A percentile compares a stretch with the other conserved stretches of the same genome.
These are phyloP conservation scores for Euphorbia tirucalli DNA, from an alignment of 345 rosid genomes.

Conservation along the genomic window DNA sequence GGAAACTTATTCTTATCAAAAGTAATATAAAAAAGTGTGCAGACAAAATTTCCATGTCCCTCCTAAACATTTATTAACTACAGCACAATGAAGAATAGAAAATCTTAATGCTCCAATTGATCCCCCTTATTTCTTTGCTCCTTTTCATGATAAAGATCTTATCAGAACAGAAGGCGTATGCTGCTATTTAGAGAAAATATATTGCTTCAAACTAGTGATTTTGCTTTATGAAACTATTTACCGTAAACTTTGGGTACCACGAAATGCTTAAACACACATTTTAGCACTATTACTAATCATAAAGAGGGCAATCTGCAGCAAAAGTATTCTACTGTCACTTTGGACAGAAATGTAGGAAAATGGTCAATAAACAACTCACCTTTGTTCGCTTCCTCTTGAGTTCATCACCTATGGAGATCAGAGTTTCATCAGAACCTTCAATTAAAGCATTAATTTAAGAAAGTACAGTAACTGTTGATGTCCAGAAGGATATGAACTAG, in stretches of 20 bases:
- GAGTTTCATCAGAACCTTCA: conserved; percentile 10
- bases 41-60: not conserved
- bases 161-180: not conserved
- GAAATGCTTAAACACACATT: not conserved
- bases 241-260: not conserved
- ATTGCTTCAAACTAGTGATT: conserved; percentile 4
- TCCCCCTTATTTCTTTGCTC: not conserved
- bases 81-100: no score
- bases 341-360: conserved; percentile 10
- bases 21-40: not conserved
- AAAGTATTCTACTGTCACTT: not conserved
- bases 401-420: conserved; percentile 46
- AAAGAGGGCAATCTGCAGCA: not conserved
- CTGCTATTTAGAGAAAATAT: not conserved
- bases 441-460: conserved; percentile 3
- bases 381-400: conserved; percentile 43
- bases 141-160: not conserved
- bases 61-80: not conserved
- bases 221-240: not conserved
- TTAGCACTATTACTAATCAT: not conserved
- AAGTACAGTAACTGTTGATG: conserved; percentile 5
- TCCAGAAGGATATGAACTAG: not conserved
- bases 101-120: not conserved
- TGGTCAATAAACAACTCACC: conserved; percentile 34
- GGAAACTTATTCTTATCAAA: not conserved